A percentile compares a stretch with the other conserved stretches of the same genome.
Evolutionary conservation across 2,329 filamentous ascomycete species (phyloP).

Genomic region (Amauroascus verrucosus): DNA sequence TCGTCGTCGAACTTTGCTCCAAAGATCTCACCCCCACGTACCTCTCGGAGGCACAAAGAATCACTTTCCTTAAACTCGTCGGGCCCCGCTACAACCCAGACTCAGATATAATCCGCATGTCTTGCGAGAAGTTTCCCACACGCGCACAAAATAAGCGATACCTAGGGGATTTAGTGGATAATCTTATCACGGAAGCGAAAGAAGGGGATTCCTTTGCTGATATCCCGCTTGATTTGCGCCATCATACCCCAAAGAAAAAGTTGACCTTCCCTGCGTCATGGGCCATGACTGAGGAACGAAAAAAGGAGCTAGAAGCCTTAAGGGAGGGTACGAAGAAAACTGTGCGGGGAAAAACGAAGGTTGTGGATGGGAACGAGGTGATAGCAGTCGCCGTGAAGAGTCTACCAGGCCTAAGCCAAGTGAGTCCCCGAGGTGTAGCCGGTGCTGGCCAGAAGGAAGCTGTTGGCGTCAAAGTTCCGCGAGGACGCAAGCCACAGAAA

Average conservation of each 20-base stretch:
- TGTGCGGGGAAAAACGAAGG: constrained; percentile 43
- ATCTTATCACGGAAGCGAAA: constrained; percentile 64
- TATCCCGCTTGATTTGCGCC: constrained; percentile 77
- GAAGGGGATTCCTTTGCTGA: constrained; percentile 80
- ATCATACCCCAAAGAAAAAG: constrained; percentile 60
- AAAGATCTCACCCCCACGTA: constrained; percentile 52
- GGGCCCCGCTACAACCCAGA: constrained; percentile 81
- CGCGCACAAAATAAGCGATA: constrained; percentile 97
- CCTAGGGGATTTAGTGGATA: constrained; percentile 65
- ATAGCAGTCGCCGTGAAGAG: constrained; percentile 26
- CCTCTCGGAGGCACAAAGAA: constrained; percentile 56
- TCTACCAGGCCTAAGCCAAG: constrained; percentile 26
- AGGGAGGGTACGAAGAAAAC: constrained; percentile 44
- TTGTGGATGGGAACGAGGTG: constrained; percentile 38
- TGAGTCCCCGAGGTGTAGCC: neutral
- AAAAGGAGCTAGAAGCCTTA: constrained; percentile 52
- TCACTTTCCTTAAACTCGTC: constrained; percentile 78
- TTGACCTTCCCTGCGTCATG: constrained; percentile 71
- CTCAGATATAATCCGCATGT: constrained; percentile 74
- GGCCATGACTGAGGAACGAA: constrained; percentile 63
- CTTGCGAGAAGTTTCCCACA: constrained; percentile 76
- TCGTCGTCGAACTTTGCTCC: constrained; percentile 81
- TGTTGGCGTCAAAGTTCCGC: constrained; percentile 4
- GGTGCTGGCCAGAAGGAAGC: constrained; percentile 7
- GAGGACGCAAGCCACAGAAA: neutral